phyloP scores from a whole-genome alignment of 306 rosid genomes.

The Gynostemma pentaphyllum region DNA sequence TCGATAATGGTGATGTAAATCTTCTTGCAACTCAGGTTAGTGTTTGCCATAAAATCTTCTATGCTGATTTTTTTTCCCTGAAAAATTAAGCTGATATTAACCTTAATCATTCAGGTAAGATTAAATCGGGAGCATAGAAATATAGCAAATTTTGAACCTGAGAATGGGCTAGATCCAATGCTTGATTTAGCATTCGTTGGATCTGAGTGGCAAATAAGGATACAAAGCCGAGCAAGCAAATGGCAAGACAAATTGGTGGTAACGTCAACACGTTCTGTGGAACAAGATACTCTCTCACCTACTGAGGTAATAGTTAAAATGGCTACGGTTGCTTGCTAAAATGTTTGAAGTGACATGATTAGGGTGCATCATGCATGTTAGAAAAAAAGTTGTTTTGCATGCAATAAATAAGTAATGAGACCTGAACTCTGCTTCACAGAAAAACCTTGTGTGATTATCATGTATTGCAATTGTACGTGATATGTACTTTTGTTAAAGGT shows the following conservation, averaged over 20 bases:
- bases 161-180: constrained; percentile 82
- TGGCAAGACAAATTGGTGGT: constrained; percentile 91
- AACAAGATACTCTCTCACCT: constrained; percentile 69
- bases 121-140: constrained; percentile 76
- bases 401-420: neutral
- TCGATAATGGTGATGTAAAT: constrained; percentile 89
- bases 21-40: constrained; percentile 89
- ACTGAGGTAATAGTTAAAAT: constrained; percentile 45
- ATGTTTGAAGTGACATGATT: neutral
- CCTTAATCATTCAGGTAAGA: constrained; percentile 54
- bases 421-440: neutral
- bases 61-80: constrained; percentile 8
- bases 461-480: neutral
- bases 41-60: neutral
- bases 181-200: constrained; percentile 88
- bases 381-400: neutral
- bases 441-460: neutral
- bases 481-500: neutral
- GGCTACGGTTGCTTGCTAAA: neutral
- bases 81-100: constrained; percentile 9
- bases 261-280: constrained; percentile 80
- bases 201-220: constrained; percentile 70
- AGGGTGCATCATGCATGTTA: neutral
- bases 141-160: constrained; percentile 87
- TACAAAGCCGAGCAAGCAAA: constrained; percentile 80